Percentiles rank a stretch among this genome's conserved stretches.
These are phyloP conservation scores for Puccinia horiana DNA, from an alignment of 1,284 basidiomycete species.

Conservation along the genomic window DNA sequence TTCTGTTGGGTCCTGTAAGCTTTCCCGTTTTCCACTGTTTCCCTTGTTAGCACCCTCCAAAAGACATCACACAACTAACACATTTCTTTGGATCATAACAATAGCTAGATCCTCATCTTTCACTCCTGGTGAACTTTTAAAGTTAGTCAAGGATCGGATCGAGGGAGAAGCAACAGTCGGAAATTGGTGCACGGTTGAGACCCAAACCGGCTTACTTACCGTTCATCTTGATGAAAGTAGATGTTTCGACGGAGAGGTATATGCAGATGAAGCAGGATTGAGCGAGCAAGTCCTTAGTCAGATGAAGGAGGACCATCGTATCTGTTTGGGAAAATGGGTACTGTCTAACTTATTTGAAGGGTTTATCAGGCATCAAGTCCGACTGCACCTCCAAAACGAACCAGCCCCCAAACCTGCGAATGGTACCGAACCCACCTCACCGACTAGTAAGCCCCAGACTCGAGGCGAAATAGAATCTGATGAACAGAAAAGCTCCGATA, in stretches of 20 bases:
- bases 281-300: slow-evolving; percentile 27
- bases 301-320: slow-evolving; percentile 70
- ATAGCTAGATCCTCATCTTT: slow-evolving; percentile 22
- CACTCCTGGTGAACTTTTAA: slow-evolving; percentile 69
- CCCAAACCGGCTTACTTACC: slow-evolving; percentile 80
- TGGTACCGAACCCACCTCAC: slow-evolving; percentile 32
- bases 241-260: slow-evolving; percentile 92
- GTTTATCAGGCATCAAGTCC: slow-evolving; percentile 51
- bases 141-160: slow-evolving; percentile 80
- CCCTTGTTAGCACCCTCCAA: neutral
- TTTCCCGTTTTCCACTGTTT: neutral
- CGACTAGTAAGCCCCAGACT: slow-evolving; percentile 54
- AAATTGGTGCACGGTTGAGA: slow-evolving; percentile 85
- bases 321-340: slow-evolving; percentile 57
- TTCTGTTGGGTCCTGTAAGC: slow-evolving; percentile 18
- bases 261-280: slow-evolving; percentile 72
- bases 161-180: slow-evolving; percentile 86
- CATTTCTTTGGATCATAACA: neutral
- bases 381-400: neutral
- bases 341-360: slow-evolving; percentile 57
- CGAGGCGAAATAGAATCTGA: slow-evolving; percentile 58
- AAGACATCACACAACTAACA: neutral
- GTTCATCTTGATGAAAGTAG: slow-evolving; percentile 78
- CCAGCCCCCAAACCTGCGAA: slow-evolving; percentile 2
- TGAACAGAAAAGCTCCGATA: slow-evolving; percentile 54